These are phyloP conservation scores for Diutina ranongensis DNA, from an alignment of 1,139 yeast species.

Conservation along the genomic window DNA sequence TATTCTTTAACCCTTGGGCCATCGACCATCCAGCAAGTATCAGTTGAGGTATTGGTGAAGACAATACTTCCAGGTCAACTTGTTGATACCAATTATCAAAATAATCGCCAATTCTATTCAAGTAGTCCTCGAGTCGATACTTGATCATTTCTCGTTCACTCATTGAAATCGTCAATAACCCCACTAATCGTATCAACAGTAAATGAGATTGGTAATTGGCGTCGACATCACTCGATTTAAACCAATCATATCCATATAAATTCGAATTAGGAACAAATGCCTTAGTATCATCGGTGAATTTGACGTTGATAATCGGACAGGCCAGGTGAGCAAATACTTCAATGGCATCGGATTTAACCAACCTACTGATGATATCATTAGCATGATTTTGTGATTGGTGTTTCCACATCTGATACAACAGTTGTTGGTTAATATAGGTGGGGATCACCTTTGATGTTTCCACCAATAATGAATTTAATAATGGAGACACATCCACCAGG, in stretches of 20 bases:
- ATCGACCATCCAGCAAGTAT: background rate
- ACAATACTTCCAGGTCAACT: background rate
- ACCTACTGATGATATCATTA: slow-evolving; percentile 21
- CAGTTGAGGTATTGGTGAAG: slow-evolving; percentile 7
- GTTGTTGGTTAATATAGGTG: slow-evolving; percentile 10
- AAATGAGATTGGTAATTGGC: slow-evolving; percentile 23
- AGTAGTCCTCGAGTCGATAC: background rate
- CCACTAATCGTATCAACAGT: slow-evolving; percentile 27
- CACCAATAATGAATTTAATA: slow-evolving; percentile 22
- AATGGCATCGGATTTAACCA: slow-evolving; percentile 19
- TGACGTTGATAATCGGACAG: slow-evolving; percentile 21
- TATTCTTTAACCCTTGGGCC: background rate
- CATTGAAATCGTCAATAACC: slow-evolving; percentile 24
- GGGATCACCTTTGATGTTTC: slow-evolving; percentile 25
- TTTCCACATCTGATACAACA: slow-evolving; percentile 19
- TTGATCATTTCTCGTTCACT: slow-evolving; percentile 35
- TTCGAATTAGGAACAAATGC: slow-evolving; percentile 28
- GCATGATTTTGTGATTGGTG: slow-evolving; percentile 23
- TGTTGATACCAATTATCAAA: background rate
- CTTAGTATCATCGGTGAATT: background rate
- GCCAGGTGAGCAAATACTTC: slow-evolving; percentile 24
- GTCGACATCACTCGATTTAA: slow-evolving; percentile 16
- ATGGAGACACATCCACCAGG: slow-evolving; percentile 26
- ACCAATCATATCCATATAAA: slow-evolving; percentile 25
- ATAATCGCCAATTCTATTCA: background rate